phyloP scores from a whole-genome alignment of 108 stramenopile genomes.

The Parmales sp. region DNA sequence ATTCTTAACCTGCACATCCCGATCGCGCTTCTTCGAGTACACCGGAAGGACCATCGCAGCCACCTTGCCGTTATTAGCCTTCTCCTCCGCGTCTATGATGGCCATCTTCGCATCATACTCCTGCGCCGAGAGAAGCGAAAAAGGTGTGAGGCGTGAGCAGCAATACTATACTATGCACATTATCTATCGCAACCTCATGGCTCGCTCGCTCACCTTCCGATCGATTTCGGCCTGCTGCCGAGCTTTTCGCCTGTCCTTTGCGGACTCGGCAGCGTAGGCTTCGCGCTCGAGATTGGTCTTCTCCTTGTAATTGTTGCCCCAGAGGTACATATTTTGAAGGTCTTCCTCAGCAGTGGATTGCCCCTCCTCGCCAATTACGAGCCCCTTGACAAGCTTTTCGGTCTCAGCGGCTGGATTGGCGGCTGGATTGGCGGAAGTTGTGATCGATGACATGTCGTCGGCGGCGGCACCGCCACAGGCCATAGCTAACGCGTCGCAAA shows the following conservation, averaged over 20 bases:
- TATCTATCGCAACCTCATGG: constrained; percentile 33
- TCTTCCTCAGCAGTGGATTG: constrained; percentile 39
- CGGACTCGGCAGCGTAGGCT: constrained; percentile 46
- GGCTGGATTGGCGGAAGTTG: no score
- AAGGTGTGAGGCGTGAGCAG: not conserved
- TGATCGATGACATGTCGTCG: no score
- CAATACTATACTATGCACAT: constrained; percentile 18
- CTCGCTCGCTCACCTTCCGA: constrained; percentile 41
- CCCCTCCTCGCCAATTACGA: not conserved
- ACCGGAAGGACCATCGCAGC: constrained; percentile 69
- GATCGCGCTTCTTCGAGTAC: constrained; percentile 52
- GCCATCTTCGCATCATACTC: constrained; percentile 44
- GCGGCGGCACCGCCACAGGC: no score
- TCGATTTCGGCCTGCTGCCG: constrained; percentile 57
- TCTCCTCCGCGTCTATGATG: constrained; percentile 33
- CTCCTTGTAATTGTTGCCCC: constrained; percentile 54
- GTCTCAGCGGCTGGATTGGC: no score
- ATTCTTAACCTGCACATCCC: constrained; percentile 71
- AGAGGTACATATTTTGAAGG: constrained; percentile 42
- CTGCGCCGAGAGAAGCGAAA: not conserved
- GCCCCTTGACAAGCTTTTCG: no score
- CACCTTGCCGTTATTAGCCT: constrained; percentile 46
- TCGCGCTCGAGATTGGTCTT: constrained; percentile 60
- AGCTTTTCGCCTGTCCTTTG: constrained; percentile 64
- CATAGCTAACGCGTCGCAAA: no score